Conservation (phyloP, 306 rosid species). For the Macrotyloma uniflorum region DNA sequence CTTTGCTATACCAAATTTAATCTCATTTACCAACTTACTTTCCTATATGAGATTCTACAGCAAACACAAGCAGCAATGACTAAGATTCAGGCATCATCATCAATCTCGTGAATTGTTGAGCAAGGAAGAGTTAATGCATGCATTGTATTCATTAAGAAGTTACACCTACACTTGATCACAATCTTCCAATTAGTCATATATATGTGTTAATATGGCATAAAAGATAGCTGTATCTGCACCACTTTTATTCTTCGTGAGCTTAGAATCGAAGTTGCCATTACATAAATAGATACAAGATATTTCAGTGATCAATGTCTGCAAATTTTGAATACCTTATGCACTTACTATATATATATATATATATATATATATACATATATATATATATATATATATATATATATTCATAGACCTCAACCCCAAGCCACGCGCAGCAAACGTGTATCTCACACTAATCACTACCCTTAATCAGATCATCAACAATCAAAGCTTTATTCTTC, state of each 20-base stretch:
- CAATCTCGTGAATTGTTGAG: slow-evolving; percentile 33
- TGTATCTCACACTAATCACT: slow-evolving; percentile 18
- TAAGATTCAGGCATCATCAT: slow-evolving; percentile 14
- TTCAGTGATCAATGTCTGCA: slow-evolving; percentile 36
- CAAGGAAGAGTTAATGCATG: slow-evolving; percentile 29
- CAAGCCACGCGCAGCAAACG: slow-evolving; percentile 28
- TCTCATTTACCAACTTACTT: not conserved
- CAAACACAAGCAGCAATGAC: not conserved
- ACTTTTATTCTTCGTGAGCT: slow-evolving; percentile 12
- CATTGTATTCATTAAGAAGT: slow-evolving; percentile 23
- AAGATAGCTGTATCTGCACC: slow-evolving; percentile 23
- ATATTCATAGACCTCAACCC: slow-evolving; percentile 20
- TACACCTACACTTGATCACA: slow-evolving; percentile 25
- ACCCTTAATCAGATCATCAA: slow-evolving; percentile 32
- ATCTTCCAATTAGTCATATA: slow-evolving; percentile 7
- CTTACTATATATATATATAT: slow-evolving; percentile 13
- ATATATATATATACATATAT: no score
- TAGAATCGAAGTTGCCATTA: slow-evolving; percentile 24
- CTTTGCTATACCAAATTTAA: not conserved
- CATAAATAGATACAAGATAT: slow-evolving; percentile 31
- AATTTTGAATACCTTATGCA: slow-evolving; percentile 38
- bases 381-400: not conserved
- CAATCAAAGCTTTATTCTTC: slow-evolving; percentile 37
- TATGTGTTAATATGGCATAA: not conserved
- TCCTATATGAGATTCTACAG: slow-evolving; percentile 11